A percentile compares a stretch with the other conserved stretches of the same genome.
Conservation (phyloP, 2,329 filamentous ascomycete genomes). For the Ophiocordyceps robertsii region DNA sequence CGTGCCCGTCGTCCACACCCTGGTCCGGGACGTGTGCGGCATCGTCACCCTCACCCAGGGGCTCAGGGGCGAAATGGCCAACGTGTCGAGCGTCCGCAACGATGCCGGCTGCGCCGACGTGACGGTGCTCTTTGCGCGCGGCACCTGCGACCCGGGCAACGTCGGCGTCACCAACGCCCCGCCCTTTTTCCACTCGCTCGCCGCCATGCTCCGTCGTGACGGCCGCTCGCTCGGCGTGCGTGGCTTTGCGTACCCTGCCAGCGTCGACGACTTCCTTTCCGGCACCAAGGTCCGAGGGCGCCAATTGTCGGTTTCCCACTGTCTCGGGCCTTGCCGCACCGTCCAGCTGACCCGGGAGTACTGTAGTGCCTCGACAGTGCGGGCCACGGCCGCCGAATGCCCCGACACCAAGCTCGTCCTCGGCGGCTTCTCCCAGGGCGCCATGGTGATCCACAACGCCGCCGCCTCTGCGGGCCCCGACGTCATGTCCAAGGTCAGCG, state of each 20-base stretch:
- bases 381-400: constrained; percentile 14
- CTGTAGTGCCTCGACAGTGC: constrained; percentile 18
- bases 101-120: constrained; percentile 11
- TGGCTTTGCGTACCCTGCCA: constrained; percentile 14
- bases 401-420: constrained; percentile 12
- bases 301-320: constrained; percentile 10
- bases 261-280: constrained; percentile 11
- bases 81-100: constrained; percentile 5
- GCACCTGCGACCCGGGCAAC: constrained; percentile 17
- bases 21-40: constrained; percentile 5
- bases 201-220: constrained; percentile 1
- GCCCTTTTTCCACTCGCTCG: constrained; percentile 11
- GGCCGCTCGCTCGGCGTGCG: constrained; percentile 9
- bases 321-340: neutral
- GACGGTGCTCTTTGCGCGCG: constrained; percentile 15
- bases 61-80: constrained; percentile 4
- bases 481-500: constrained; percentile 12
- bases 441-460: constrained; percentile 13
- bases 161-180: constrained; percentile 15
- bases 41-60: constrained; percentile 5
- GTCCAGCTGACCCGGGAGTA: neutral
- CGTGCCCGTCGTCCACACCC: neutral
- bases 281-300: constrained; percentile 8
- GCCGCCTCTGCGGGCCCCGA: constrained; percentile 8
- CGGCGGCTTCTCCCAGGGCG: constrained; percentile 16